Evolutionary conservation across 75 land plant species (phyloP), one percentile per base, ranked within the genome.

Genomic region (Cupressus sempervirens): DNA sequence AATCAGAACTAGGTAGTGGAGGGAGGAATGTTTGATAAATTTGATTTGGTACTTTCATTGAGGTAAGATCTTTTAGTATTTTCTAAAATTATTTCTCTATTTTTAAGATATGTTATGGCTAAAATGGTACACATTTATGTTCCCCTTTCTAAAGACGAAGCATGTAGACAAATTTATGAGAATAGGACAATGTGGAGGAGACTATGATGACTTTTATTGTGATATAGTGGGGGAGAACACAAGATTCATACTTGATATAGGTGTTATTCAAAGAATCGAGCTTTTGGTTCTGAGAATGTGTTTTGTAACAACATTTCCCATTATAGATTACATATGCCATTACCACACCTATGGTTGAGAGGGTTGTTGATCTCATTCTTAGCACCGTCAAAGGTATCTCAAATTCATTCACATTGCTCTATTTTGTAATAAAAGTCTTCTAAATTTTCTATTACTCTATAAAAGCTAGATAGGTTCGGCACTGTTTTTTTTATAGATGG

Each of bases 201-300:
- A 43, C 50, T 83, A 73, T 84, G 50, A 29, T 74, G 1, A 1
- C 40, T 10, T 81, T 23, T 76, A 7, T 73, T 11, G 15, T 41
- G 54, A 7, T 32, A 32, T 13, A 40, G 85, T 94, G 98, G 91
- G 87, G 15, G 94, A 88, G 16, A 92, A 90, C 16, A 56, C 91
- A 2, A 92, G 91, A 67, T 93, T 84, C 85, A 85, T 93, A 18
- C 95, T 95, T 85, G 96, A 95, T 77, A 92, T 95, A 0, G 90
- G 86, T 36, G 93, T 95, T 32, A 92, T 96, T 80, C 95, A 93
- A 74, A 92, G 94, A 90, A 95, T 97, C 96, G 99, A 97, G 93
- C 93, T 97, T 84, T 82, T 94, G 41, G 92, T 97, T 80, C 73
- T 97, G 87, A 90, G 90, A 84, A 93, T 97, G 98, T 88, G 89